phyloP scores from a whole-genome alignment of 73 alveolate species.

The Paramecium octaurelia region DNA sequence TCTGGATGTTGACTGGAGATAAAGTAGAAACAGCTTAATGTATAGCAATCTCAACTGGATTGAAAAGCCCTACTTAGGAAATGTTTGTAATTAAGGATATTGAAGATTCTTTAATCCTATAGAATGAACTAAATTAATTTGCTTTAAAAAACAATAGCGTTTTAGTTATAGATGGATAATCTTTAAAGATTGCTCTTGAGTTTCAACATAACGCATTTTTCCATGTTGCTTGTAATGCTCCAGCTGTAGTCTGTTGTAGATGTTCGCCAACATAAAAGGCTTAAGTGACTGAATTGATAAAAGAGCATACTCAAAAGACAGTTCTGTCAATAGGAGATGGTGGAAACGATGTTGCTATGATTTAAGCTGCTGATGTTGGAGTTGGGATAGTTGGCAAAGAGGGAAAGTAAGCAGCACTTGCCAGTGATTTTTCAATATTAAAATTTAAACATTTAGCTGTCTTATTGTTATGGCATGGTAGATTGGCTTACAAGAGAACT shows the following conservation, averaged over 20 bases:
- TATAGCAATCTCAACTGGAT: constrained; percentile 82
- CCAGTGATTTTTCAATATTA: constrained; percentile 94
- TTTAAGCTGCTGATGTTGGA: constrained; percentile 96
- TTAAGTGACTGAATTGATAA: constrained; percentile 79
- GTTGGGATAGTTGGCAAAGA: constrained; percentile 96
- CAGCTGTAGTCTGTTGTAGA: constrained; percentile 95
- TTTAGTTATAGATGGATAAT: constrained; percentile 66
- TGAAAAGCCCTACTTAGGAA: constrained; percentile 58
- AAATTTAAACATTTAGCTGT: constrained; percentile 82
- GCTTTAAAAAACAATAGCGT: constrained; percentile 47
- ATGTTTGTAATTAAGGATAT: constrained; percentile 56
- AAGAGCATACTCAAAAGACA: constrained; percentile 81
- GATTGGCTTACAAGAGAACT: constrained; percentile 90
- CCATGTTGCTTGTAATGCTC: constrained; percentile 60
- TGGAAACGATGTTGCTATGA: constrained; percentile 99
- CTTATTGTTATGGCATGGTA: constrained; percentile 96
- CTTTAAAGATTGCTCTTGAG: constrained; percentile 42
- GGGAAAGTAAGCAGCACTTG: constrained; percentile 96
- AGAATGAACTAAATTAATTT: constrained; percentile 30
- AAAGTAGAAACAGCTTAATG: constrained; percentile 96
- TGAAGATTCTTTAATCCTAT: constrained; percentile 49
- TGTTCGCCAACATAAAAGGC: constrained; percentile 97
- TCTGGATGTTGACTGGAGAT: constrained; percentile 96
- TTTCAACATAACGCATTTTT: constrained; percentile 48
- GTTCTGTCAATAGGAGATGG: constrained; percentile 98